These are phyloP conservation scores for Irpex sp. DNA, from an alignment of 1,284 basidiomycete species.

Conservation along the genomic window DNA sequence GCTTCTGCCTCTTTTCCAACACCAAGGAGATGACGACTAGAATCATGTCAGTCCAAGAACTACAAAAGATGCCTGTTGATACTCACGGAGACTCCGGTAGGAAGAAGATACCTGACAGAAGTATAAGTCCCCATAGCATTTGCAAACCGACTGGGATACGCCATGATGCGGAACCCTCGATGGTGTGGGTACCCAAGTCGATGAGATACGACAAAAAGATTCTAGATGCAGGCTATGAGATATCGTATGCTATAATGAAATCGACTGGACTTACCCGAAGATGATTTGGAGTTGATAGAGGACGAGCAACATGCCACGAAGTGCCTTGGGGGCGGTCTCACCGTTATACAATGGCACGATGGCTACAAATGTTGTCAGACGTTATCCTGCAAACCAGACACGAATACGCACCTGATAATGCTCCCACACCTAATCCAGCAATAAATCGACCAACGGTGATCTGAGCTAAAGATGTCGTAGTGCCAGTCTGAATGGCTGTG, in stretches of 20 bases:
- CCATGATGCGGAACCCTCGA: slow-evolving; percentile 65
- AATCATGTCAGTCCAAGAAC: background rate
- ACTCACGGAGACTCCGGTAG: slow-evolving; percentile 78
- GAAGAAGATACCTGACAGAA: slow-evolving; percentile 70
- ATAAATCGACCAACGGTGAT: slow-evolving; percentile 69
- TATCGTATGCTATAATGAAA: background rate
- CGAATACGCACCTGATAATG: slow-evolving; percentile 51
- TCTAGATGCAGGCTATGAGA: slow-evolving; percentile 28
- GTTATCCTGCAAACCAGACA: background rate
- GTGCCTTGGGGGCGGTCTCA: slow-evolving; percentile 73
- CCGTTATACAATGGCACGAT: slow-evolving; percentile 82
- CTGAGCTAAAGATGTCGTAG: slow-evolving; percentile 57
- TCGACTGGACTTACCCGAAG: slow-evolving; percentile 42
- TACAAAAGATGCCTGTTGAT: background rate
- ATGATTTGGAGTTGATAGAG: slow-evolving; percentile 79
- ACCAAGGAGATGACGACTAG: slow-evolving; percentile 60
- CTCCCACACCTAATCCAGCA: slow-evolving; percentile 76
- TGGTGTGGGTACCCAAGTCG: slow-evolving; percentile 64
- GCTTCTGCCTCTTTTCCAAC: slow-evolving; percentile 52
- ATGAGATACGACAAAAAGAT: slow-evolving; percentile 75
- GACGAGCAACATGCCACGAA: slow-evolving; percentile 72
- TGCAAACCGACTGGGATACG: slow-evolving; percentile 67
- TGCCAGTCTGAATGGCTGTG: slow-evolving; percentile 68
- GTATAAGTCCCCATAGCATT: slow-evolving; percentile 61
- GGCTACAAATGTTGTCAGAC: slow-evolving; percentile 34